Conservation (phyloP, 225 moss, liverwort and hornwort genomes). For the Lunularia cruciata region DNA sequence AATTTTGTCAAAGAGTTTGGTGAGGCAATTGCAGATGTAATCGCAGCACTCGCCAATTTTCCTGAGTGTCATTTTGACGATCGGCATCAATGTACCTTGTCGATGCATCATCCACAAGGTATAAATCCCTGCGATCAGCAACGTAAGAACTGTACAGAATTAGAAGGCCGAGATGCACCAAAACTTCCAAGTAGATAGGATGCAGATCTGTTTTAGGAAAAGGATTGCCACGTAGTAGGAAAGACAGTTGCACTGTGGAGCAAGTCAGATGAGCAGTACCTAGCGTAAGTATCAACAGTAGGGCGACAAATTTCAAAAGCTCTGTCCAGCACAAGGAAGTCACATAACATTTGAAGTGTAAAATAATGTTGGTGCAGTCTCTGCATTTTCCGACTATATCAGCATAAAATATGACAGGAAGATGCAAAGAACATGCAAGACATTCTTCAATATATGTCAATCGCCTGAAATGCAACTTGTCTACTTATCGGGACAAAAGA, state of each 20-base stretch:
- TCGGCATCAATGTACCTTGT: neutral
- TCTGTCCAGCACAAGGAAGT: constrained; percentile 4
- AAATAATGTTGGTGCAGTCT: neutral
- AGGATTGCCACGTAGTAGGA: no score
- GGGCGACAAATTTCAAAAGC: neutral
- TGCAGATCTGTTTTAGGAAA: no score
- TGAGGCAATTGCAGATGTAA: neutral
- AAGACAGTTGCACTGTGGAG: no score
- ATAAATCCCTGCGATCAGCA: neutral
- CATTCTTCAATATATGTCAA: no score
- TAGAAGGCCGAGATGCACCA: neutral
- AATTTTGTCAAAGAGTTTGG: neutral
- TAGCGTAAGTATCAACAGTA: no score
- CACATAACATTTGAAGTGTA: constrained; percentile 8
- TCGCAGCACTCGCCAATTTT: neutral
- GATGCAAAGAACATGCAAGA: no score
- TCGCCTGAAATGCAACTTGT: no score
- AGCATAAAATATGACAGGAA: no score
- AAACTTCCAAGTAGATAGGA: neutral
- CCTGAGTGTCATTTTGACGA: neutral
- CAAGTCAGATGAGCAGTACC: no score
- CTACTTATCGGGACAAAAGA: no score
- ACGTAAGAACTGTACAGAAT: no score
- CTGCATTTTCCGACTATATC: no score
- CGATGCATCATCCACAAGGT: neutral